A percentile compares a stretch with the other conserved stretches of the same genome.
These are phyloP conservation scores for Galeopsis tetrahit DNA, from an alignment of 257 asterid genomes.

Conservation along the genomic window DNA sequence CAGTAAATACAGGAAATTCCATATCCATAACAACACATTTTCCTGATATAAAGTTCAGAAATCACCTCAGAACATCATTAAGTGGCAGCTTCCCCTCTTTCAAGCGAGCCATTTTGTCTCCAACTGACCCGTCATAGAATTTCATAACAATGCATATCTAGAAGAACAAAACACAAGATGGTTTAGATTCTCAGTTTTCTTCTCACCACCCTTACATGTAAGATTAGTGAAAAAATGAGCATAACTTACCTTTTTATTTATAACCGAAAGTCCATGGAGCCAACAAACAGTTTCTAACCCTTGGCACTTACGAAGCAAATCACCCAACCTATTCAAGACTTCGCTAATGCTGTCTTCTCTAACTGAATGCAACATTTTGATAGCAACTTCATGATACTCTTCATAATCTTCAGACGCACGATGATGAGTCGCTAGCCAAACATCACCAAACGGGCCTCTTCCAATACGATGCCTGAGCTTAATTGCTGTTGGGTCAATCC, in stretches of 20 bases:
- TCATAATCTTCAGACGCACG: constrained; percentile 58
- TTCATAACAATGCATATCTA: constrained; percentile 88
- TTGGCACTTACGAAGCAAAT: constrained; percentile 57
- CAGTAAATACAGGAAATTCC: constrained; percentile 13
- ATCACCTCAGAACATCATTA: constrained; percentile 79
- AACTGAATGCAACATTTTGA: constrained; percentile 73
- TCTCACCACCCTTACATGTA: background rate
- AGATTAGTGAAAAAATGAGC: constrained; percentile 1
- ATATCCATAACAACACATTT: background rate
- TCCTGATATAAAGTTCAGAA: constrained; percentile 19
- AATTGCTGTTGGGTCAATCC: constrained; percentile 75
- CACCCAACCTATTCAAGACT: constrained; percentile 57
- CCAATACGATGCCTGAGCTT: constrained; percentile 85
- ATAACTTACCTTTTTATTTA: constrained; percentile 67
- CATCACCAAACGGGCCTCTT: constrained; percentile 84
- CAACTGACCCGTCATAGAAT: constrained; percentile 82
- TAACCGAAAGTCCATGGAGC: constrained; percentile 67
- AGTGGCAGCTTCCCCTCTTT: constrained; percentile 74
- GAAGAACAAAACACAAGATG: constrained; percentile 32
- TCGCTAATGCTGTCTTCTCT: constrained; percentile 57
- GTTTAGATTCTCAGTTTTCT: constrained; percentile 26
- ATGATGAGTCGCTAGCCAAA: constrained; percentile 87
- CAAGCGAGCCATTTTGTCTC: constrained; percentile 74
- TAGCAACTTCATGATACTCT: constrained; percentile 83
- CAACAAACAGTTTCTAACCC: constrained; percentile 63